Conservation (phyloP, 148 eudicot genomes). For the Linanthus parryae region DNA sequence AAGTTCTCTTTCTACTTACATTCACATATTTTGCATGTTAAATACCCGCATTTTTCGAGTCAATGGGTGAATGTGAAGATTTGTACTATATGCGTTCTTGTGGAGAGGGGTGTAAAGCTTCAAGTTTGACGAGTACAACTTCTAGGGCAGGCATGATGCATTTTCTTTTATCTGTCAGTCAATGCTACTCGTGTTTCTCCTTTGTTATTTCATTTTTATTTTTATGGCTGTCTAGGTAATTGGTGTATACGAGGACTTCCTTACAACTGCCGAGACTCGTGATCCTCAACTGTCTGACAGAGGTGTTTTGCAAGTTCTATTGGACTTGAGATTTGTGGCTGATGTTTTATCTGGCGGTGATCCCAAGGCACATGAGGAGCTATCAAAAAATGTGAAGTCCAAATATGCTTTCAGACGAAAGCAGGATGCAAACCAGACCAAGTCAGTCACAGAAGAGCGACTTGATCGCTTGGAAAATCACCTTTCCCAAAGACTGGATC, state of each 20-base stretch:
- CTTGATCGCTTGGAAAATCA: slow-evolving; percentile 47
- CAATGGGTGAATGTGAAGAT: too few species aligned
- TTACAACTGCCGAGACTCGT: slow-evolving; percentile 28
- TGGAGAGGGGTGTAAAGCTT: too few species aligned
- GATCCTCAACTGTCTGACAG: slow-evolving; percentile 66
- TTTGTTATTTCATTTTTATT: too few species aligned
- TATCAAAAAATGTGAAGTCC: slow-evolving; percentile 33
- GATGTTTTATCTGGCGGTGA: slow-evolving; percentile 83
- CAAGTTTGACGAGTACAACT: too few species aligned
- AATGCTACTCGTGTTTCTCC: too few species aligned
- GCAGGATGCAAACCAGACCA: slow-evolving; percentile 52
- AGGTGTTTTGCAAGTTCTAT: slow-evolving; percentile 74
- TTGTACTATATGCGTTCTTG: too few species aligned
- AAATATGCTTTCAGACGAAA: slow-evolving; percentile 60
- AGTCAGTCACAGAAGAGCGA: slow-evolving; percentile 54
- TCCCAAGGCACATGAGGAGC: slow-evolving; percentile 32
- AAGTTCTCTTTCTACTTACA: too few species aligned
- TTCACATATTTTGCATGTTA: too few species aligned
- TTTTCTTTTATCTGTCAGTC: too few species aligned
- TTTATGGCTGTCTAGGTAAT: slow-evolving; percentile 46
- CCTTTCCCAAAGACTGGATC: slow-evolving; percentile 80
- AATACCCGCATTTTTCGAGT: too few species aligned
- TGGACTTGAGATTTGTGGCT: slow-evolving; percentile 79
- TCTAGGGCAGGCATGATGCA: too few species aligned
- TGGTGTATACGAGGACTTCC: slow-evolving; percentile 51